Base-by-base conservation (phyloP, 2,329 filamentous ascomycete species). In the Paecilomyces variotii region DNA sequence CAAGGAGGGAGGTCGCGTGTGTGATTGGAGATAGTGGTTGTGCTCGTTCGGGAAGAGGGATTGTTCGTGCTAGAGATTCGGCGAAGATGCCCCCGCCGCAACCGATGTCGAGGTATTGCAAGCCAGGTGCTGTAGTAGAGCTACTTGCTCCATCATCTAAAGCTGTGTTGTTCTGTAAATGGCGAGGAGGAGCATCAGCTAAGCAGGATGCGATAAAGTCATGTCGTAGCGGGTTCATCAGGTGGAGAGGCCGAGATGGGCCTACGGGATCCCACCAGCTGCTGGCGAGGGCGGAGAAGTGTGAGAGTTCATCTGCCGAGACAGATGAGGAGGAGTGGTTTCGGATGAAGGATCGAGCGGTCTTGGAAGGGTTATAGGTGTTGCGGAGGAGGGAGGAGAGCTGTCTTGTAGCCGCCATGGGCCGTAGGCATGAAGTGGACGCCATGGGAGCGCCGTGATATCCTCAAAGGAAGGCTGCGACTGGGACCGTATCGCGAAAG, bases 261-360 rank as follows among this genome's bases (percentile, higher is more conserved):
- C 94, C 94, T 70, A 96, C 87, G 1, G 93, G 90, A 75, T 97
- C 92, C 94, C 94, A 99, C 94, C 94, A 99, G 68, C 88, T 88
- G 64, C 89, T 90, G 64, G 94, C 94, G 68, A 99, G 90, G 62
- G 86, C 86, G 70, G 91, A 91, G 83, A 99, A 99, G 79, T 99
- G 94, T 19, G 89, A 89, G 63, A 99, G 85, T 79, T 99, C 93
- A 64, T 87, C 84, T 56, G 89, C 84, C 68, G 95, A 95, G 75
- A 99, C 90, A 57, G 90, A 91, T 54, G 88, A 86, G 52, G 74
- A 72, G 52, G 72, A 72, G 60, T 74, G 71, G 9, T 63, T 59
- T 60, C 69, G 69, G 54, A 55, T 7, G 39, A 45, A 30, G 27
- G 54, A 28, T 14, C 30, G 55, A 25, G 61, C 54, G 11, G 59